Evolutionary conservation across 2,329 filamentous ascomycete genomes (phyloP), one percentile per base, ranked within the genome.

Genomic region (Aspergillus sclerotialis): DNA sequence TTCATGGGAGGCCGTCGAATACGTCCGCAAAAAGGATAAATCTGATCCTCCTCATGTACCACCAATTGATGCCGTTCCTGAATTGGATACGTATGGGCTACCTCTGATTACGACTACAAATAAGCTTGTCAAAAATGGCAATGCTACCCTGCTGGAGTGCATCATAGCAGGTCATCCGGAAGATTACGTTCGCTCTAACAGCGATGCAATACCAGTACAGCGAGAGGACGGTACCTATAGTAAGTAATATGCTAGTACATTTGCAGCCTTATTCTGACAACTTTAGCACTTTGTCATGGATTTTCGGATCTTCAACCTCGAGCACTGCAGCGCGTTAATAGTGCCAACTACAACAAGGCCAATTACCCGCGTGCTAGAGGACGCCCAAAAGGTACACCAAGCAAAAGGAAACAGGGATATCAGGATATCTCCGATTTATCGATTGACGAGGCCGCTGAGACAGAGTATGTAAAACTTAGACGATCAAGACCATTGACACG

Each of bases 1-100:
- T 4, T 56, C 59, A 5, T 78, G 75, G 75, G 71, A 71, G 37
- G 72, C 68, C n/a, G 69, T 76, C 4, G 56, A 60, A 30, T 56
- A 58, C 16, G 37, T 46, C 33, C 42, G 55, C 33, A 55, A 57
- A 48, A 45, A 54, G 44, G 16, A 40, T 40, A 58, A 61, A 46
- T 44, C 48, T 28, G 43, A 42, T 35, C 43, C 53, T 33, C 36
- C 54, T 30, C 30, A 38, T 14, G 37, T 56, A 28, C 53, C 55
- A 11, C 40, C 56, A 10, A 41, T 60, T 23, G 50, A 63, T 37
- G 56, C 50, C 11, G 43, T 47, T 7, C 47, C 56, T 7, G 42
- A 63, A 5, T 35, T 67, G 7, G 69, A 76, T 42, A 49, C 62
- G 21, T 65, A 71, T 53, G 73, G 72, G 2, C 68, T 76, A 37